Percentiles rank a stretch among this genome's conserved stretches.
These are phyloP conservation scores for Serpula lacrymans DNA, from an alignment of 768 basidiomycete genomes.

Conservation along the genomic window DNA sequence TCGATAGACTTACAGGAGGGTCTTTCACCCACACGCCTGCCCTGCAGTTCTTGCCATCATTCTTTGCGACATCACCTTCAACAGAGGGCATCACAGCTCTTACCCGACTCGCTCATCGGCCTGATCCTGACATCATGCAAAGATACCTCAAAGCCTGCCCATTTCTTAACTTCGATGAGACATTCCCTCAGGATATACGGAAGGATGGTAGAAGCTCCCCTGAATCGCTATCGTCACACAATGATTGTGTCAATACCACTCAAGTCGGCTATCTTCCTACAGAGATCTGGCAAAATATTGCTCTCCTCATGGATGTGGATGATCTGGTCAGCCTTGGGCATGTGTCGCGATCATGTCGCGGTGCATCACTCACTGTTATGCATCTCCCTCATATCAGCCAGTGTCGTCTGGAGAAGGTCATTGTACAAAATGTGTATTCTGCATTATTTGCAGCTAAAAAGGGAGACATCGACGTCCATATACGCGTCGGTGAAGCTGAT, in stretches of 20 bases:
- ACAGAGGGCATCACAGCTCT: conserved; percentile 5
- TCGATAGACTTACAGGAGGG: conserved; percentile 5
- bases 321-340: neutral
- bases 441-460: no score
- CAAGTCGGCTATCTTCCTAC: neutral
- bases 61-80: conserved; percentile 9
- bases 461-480: no score
- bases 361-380: neutral
- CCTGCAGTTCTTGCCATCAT: conserved; percentile 18
- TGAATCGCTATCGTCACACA: neutral
- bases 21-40: conserved; percentile 6
- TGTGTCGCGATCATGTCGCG: neutral
- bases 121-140: neutral
- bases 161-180: no score
- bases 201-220: no score
- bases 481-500: no score
- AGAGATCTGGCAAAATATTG: neutral
- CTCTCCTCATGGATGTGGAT: neutral
- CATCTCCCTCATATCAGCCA: neutral
- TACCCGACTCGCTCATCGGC: neutral
- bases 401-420: neutral
- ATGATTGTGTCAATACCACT: neutral
- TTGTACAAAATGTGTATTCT: no score
- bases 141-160: no score
- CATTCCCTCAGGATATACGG: no score